Evolutionary conservation across 2,329 filamentous ascomycete species (phyloP).

Genomic region (Nectriaceae sp.): DNA sequence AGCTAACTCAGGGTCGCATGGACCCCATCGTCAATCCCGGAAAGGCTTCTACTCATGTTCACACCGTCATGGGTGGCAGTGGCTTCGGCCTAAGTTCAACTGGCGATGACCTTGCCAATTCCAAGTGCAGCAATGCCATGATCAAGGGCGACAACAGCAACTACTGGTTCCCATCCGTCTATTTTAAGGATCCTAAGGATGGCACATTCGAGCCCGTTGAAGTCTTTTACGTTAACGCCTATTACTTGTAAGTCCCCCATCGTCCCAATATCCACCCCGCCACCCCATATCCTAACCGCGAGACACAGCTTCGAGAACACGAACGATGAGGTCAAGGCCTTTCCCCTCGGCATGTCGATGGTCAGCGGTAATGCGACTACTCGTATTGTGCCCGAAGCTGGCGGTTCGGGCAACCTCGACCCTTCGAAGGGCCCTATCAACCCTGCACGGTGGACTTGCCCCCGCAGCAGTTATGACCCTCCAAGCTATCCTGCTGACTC

Average conservation of each 20-base stretch:
- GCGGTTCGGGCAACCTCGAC: slow-evolving; percentile 52
- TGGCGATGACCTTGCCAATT: slow-evolving; percentile 59
- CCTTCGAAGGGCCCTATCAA: slow-evolving; percentile 54
- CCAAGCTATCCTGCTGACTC: slow-evolving; percentile 57
- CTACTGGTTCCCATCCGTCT: slow-evolving; percentile 77
- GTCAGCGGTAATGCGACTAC: slow-evolving; percentile 63
- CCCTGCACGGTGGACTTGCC: slow-evolving; percentile 62
- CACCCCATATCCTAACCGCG: slow-evolving; percentile 9
- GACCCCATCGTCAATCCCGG: slow-evolving; percentile 73
- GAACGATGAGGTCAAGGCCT: slow-evolving; percentile 67
- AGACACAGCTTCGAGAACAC: slow-evolving; percentile 58
- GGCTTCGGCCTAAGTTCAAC: slow-evolving; percentile 64
- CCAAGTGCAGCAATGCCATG: slow-evolving; percentile 70
- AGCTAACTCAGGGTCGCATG: slow-evolving; percentile 60
- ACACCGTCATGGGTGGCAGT: slow-evolving; percentile 71
- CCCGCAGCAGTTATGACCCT: slow-evolving; percentile 49
- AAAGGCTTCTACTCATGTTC: slow-evolving; percentile 60
- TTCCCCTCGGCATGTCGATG: slow-evolving; percentile 72
- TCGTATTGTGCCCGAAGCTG: slow-evolving; percentile 57
- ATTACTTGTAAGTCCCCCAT: slow-evolving; percentile 63
- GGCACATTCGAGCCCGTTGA: slow-evolving; percentile 66
- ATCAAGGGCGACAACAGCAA: slow-evolving; percentile 70
- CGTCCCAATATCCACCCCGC: neutral
- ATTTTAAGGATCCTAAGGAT: slow-evolving; percentile 65
- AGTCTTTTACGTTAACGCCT: slow-evolving; percentile 72